Evolutionary conservation across 768 basidiomycete genomes (phyloP), one percentile per base, ranked within the genome.

Genomic region (Omphalotus guepiniiformis): DNA sequence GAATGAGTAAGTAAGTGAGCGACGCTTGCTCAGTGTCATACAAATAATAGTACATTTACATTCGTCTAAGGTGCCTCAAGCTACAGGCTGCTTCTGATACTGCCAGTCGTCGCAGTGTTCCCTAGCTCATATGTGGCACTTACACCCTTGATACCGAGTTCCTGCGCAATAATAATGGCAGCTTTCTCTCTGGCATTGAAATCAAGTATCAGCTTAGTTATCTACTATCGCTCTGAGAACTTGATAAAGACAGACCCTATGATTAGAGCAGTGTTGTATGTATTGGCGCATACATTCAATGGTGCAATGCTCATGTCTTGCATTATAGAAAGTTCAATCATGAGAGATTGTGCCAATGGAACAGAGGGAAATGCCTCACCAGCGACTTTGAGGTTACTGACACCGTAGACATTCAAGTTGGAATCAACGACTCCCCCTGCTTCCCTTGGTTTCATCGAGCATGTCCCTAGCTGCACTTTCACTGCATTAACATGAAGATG

Each of bases 391-490:
- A 78, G 58, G 13, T 66, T 65, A 30, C 53, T 37, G 2, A 69
- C 63, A 0, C 71, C 73, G 36, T 77, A 74, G 13, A 78, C 73
- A 44, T 69, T 69, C 37, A 76, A 50, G 7, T 54, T 53, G 39
- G 62, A 16, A 42, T 78, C 71, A 18, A 78, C 74, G 25, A 76
- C 76, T 6, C 73, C 74, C 13, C 60, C 62, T 35, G 63, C 41
- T 28, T 64, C 58, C 30, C 64, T 63, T 7, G 73, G 66, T 45
- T 73, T 72, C 74, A 76, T 75, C 6, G 70, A 67, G 42, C 71
- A 73, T 0, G 75, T 75, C 6, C 74, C 75, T 11, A 75, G 63
- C 72, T 73, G 8, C 36, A 11, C n/a, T n/a, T n/a, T 45, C 21
- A 4, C 19, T 2, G 18, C 18, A 35, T n/a, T 32, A 28, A 32